These are phyloP conservation scores for Metschnikowia corniflorae DNA, from an alignment of 805 yeast species.

Conservation along the genomic window DNA sequence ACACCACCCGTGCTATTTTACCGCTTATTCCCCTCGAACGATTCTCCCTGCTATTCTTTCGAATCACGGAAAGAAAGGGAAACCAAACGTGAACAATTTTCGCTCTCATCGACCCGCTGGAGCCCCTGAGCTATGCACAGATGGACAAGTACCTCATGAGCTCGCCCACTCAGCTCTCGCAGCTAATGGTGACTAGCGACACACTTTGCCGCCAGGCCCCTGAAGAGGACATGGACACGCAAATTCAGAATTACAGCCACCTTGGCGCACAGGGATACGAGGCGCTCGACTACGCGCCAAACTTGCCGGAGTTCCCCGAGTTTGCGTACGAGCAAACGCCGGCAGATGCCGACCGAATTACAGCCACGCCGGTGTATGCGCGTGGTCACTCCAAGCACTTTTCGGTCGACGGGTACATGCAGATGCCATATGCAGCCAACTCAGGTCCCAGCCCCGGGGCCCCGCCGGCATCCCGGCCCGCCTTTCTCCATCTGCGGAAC, in stretches of 20 bases:
- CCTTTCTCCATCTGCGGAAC: conserved; percentile 19
- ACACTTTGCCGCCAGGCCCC: background rate
- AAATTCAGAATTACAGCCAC: background rate
- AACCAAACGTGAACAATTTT: too few species aligned
- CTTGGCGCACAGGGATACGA: conserved; percentile 14
- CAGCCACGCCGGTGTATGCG: too few species aligned
- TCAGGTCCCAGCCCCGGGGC: too few species aligned
- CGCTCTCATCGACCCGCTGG: too few species aligned
- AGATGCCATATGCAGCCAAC: conserved; percentile 23
- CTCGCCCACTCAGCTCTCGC: conserved; percentile 37
- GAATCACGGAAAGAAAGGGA: too few species aligned
- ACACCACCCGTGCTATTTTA: too few species aligned
- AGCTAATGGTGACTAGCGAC: conserved; percentile 23
- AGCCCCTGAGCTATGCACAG: conserved; percentile 8
- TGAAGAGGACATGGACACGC: conserved; percentile 4
- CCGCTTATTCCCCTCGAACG: background rate
- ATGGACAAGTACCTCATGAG: conserved; percentile 41
- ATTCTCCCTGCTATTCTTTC: too few species aligned
- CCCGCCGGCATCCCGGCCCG: conserved; percentile 11
- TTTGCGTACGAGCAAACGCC: conserved; percentile 13
- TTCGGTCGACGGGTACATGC: conserved; percentile 18
- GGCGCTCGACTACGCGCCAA: conserved; percentile 17
- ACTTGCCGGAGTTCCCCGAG: conserved; percentile 16
- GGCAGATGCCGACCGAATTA: too few species aligned
- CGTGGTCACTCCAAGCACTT: conserved; percentile 21